phyloP scores from a whole-genome alignment of 2,329 filamentous ascomycete species.

The Fusarium brevicatenulatum region DNA sequence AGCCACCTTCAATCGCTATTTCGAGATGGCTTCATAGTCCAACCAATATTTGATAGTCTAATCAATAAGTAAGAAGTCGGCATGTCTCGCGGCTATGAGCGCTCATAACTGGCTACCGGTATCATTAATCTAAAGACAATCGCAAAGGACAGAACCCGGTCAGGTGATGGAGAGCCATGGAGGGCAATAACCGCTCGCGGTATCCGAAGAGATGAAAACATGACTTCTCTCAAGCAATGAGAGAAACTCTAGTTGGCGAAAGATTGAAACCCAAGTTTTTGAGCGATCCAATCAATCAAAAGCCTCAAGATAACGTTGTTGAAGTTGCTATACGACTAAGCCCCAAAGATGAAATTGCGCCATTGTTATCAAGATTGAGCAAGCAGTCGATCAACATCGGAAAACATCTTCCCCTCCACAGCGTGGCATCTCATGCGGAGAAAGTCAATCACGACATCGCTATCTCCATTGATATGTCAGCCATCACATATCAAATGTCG shows the following conservation, averaged over 20 bases:
- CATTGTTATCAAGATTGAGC: neutral
- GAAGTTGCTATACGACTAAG: neutral
- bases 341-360: neutral
- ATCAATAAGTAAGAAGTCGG: no score
- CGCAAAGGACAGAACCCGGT: no score
- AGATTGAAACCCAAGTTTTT: accelerated
- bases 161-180: no score
- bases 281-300: accelerated
- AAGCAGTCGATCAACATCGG: neutral
- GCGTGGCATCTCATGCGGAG: neutral
- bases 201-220: no score
- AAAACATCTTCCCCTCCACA: neutral
- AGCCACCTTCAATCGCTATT: accelerated
- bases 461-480: neutral
- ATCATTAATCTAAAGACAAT: no score
- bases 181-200: no score
- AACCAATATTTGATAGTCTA: no score
- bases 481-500: neutral
- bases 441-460: neutral
- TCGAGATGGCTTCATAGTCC: accelerated
- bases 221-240: no score
- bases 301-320: neutral
- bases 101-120: no score
- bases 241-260: accelerated
- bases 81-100: no score